Evolutionary conservation across 2,329 filamentous ascomycete species (phyloP).

Genomic region (Fusarium secorum): DNA sequence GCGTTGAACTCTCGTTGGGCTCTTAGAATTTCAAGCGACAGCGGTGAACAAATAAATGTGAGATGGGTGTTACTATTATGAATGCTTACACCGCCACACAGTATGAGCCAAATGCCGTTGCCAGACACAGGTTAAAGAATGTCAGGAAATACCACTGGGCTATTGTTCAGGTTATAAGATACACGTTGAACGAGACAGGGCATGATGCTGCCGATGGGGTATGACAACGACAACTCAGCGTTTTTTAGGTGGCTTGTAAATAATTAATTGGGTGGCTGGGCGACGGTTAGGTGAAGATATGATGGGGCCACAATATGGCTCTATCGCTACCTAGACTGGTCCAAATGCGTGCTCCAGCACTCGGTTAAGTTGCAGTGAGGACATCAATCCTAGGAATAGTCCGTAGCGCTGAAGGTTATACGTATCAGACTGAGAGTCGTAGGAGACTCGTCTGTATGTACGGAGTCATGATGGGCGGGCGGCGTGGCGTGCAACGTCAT

Average conservation of each 20-base stretch:
- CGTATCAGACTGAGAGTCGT: not conserved
- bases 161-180: conserved; percentile 2
- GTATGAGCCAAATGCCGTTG: not conserved
- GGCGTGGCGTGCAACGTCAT: conserved; percentile 17
- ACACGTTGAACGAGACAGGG: not conserved
- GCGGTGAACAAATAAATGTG: conserved; percentile 13
- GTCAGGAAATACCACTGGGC: not conserved
- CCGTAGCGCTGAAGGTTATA: not conserved
- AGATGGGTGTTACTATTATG: not conserved
- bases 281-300: conserved; percentile 10
- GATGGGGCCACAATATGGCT: conserved; percentile 6
- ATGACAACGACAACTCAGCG: conserved; percentile 33
- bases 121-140: not conserved
- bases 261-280: conserved; percentile 43
- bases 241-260: conserved; percentile 27
- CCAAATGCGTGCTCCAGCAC: not conserved
- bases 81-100: conserved; percentile 23
- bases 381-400: not conserved
- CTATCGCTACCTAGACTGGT: not conserved
- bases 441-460: not conserved
- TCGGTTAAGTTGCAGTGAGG: not conserved
- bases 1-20: not conserved
- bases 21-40: not conserved
- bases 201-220: conserved; percentile 19
- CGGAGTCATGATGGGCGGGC: conserved; percentile 26